Percentiles rank a stretch among this genome's conserved stretches.
Conservation (phyloP, 345 rosid species). For the Gossypium rotundifolium region DNA sequence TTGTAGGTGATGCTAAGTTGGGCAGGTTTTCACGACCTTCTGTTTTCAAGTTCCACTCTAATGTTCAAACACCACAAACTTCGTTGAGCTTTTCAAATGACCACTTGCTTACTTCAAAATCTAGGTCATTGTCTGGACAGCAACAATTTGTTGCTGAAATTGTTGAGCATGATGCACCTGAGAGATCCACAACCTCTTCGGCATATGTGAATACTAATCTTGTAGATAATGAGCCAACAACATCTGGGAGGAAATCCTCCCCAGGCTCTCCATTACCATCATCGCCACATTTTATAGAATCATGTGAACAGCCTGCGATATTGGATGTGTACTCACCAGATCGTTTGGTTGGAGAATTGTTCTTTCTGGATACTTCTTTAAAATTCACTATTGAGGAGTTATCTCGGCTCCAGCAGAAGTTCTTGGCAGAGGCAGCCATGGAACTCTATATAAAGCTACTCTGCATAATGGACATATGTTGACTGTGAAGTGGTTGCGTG, state of each 20-base stretch:
- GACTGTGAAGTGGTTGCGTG: conserved; percentile 93
- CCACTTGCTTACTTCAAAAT: conserved; percentile 78
- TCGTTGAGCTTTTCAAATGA: conserved; percentile 85
- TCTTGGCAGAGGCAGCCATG: conserved; percentile 96
- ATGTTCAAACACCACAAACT: conserved; percentile 45
- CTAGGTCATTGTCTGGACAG: conserved; percentile 72
- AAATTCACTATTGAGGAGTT: conserved; percentile 83
- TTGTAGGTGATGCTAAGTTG: conserved; percentile 47
- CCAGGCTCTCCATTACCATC: conserved; percentile 68
- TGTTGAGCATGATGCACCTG: conserved; percentile 41
- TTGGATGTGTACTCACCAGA: conserved; percentile 92
- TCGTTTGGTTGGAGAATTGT: conserved; percentile 86
- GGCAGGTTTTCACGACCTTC: conserved; percentile 59
- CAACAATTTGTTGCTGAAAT: conserved; percentile 50
- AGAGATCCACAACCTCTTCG: conserved; percentile 27
- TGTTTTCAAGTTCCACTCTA: conserved; percentile 59
- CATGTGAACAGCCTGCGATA: conserved; percentile 56
- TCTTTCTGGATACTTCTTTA: conserved; percentile 67
- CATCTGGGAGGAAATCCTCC: conserved; percentile 70
- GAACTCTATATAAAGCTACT: conserved; percentile 90
- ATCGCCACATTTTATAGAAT: conserved; percentile 63
- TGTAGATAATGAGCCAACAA: conserved; percentile 44
- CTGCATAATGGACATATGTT: conserved; percentile 72
- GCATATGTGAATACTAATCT: conserved; percentile 45
- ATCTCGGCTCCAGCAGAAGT: conserved; percentile 99